These are phyloP conservation scores for Apiospora aurea DNA, from an alignment of 2,329 filamentous ascomycete species.

Conservation along the genomic window DNA sequence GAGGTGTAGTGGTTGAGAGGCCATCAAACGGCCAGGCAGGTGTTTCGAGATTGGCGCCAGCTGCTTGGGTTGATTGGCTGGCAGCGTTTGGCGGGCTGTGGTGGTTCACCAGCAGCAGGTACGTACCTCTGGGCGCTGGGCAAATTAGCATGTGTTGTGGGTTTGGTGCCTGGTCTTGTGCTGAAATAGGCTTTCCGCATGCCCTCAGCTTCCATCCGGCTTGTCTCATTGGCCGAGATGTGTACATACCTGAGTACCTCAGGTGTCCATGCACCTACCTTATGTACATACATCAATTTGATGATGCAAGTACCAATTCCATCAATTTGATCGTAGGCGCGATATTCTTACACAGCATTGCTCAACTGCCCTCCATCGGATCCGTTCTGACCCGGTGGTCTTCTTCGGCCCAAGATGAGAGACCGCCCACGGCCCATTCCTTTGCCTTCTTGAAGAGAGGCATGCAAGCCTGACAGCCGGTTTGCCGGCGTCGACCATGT, in stretches of 20 bases:
- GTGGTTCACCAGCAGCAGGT: background rate
- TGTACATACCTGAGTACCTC: too few relatives aligned
- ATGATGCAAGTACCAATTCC: too few relatives aligned
- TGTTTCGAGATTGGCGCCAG: slow-evolving; percentile 23
- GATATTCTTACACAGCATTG: background rate
- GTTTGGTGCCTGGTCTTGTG: background rate
- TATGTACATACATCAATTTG: too few relatives aligned
- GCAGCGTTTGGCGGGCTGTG: background rate
- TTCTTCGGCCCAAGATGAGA: background rate
- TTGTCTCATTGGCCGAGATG: background rate
- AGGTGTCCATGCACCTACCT: background rate
- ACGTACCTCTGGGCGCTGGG: background rate
- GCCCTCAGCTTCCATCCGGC: background rate
- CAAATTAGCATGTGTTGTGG: background rate
- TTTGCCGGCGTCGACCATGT: slow-evolving; percentile 8
- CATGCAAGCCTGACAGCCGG: background rate
- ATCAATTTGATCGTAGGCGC: too few relatives aligned
- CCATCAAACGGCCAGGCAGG: slow-evolving; percentile 5
- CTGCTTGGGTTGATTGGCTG: slow-evolving; percentile 16
- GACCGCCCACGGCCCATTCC: background rate
- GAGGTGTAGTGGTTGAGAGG: slow-evolving; percentile 23
- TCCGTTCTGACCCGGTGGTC: background rate
- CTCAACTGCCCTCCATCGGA: background rate
- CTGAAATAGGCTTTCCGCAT: background rate
- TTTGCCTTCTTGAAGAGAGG: background rate